phyloP scores from a whole-genome alignment of 352 stramenopile genomes.

The Plasmopara muralis region DNA sequence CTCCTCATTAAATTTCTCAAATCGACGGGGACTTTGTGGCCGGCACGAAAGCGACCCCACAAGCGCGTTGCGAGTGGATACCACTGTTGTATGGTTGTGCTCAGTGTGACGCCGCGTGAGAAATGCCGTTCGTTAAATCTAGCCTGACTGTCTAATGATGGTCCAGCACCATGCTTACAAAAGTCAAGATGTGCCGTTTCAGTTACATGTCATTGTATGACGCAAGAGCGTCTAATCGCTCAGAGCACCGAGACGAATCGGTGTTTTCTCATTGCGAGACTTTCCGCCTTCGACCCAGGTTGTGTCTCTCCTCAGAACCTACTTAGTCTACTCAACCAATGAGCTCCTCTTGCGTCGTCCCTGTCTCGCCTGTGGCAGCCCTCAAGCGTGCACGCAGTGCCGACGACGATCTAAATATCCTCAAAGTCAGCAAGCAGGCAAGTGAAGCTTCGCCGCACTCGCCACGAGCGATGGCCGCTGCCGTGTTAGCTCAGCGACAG shows the following conservation, averaged over 20 bases:
- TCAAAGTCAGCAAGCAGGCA: conserved; percentile 60
- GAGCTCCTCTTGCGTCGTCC: conserved; percentile 54
- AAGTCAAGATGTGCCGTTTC: background rate
- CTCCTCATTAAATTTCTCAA: too few relatives aligned
- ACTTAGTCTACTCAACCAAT: conserved; percentile 15
- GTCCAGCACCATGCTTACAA: too few relatives aligned
- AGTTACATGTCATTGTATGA: conserved; percentile 13
- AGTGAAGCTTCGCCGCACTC: conserved; percentile 44
- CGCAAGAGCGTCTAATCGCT: conserved; percentile 29
- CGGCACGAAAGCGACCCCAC: conserved; percentile 14
- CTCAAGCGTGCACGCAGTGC: conserved; percentile 54
- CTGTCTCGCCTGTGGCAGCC: conserved; percentile 30
- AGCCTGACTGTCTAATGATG: too few relatives aligned
- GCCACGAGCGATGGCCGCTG: conserved; percentile 19
- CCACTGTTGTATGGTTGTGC: conserved; percentile 15
- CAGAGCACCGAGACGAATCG: conserved; percentile 12
- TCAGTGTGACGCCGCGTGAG: conserved; percentile 17
- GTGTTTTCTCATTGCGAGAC: conserved; percentile 17
- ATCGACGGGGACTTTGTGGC: conserved; percentile 5
- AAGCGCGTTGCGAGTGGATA: conserved; percentile 1
- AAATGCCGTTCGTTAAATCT: conserved; percentile 5
- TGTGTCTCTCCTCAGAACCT: too few relatives aligned
- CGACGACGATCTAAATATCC: conserved; percentile 46
- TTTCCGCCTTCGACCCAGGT: conserved; percentile 7
- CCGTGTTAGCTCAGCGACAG: conserved; percentile 22